Conservation (phyloP, 2,329 filamentous ascomycete species). For the Colletotrichum scovillei region DNA sequence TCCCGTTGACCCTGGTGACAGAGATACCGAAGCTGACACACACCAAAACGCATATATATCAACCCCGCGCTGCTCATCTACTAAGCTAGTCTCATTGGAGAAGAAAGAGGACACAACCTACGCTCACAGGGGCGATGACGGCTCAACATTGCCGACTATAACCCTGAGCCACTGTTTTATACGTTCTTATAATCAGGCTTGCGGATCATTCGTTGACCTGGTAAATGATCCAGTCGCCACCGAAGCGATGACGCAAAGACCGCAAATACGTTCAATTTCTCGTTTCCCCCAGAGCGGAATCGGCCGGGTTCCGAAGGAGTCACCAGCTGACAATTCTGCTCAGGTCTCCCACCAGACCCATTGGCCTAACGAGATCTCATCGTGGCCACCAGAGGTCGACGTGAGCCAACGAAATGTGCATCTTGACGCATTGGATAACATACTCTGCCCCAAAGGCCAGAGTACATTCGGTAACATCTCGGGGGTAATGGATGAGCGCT, state of each 20-base stretch:
- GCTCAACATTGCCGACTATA: constrained; percentile 52
- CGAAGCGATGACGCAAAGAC: constrained; percentile 44
- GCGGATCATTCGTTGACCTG: constrained; percentile 69
- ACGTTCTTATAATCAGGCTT: constrained; percentile 64
- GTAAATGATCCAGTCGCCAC: constrained; percentile 59
- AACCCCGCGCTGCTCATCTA: neutral
- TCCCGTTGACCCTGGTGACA: constrained; percentile 36
- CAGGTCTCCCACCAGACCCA: neutral
- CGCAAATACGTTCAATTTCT: constrained; percentile 56
- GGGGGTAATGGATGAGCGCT: constrained; percentile 58
- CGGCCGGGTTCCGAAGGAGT: neutral
- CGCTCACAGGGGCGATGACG: constrained; percentile 62
- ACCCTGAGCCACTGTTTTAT: constrained; percentile 65
- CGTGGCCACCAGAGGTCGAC: constrained; percentile 41
- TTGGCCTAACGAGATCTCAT: constrained; percentile 7
- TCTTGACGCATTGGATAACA: constrained; percentile 43
- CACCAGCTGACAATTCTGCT: neutral
- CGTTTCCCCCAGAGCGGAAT: neutral
- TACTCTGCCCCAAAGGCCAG: constrained; percentile 51
- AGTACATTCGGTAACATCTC: constrained; percentile 48
- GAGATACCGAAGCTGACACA: neutral
- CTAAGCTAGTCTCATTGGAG: neutral
- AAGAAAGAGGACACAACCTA: constrained; percentile 49
- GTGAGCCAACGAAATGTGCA: neutral
- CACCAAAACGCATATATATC: neutral